Evolutionary conservation across 306 rosid genomes (phyloP), one percentile per base, ranked within the genome.

Genomic region (Prunus mira): DNA sequence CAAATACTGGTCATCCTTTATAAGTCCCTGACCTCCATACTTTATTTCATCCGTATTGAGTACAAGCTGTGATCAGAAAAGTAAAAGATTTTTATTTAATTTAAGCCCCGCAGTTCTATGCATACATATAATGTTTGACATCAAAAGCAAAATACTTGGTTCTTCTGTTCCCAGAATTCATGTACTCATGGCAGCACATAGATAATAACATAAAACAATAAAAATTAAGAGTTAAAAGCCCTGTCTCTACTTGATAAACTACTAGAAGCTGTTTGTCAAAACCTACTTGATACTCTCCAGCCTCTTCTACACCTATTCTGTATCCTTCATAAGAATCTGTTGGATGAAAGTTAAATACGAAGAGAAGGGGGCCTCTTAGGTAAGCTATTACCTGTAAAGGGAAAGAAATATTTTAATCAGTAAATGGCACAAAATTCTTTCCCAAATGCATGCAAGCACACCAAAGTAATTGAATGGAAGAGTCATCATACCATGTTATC

Each of bases 231-330:
- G 6, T 54, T 32, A 13, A 9, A 46, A 61, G 9, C 50, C 71
- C 24, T 12, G 55, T 54, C 10, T 38, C 55, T 54, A 66, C 73
- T 66, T 32, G 63, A 67, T 58, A n/a, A 69, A 64, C 18, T 7
- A 52, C 56, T 22, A 17, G 38, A 27, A 58, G 28, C 24, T 47
- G 41, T 49, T 69, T 61, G 55, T 3, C 25, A 20, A 34, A 56
- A 83, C 93, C 69, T 84, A 95, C 98, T 79, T 87, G 91, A 85
- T 95, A 95, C 58, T 92, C 98, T 79, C 98, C 98, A 63, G 98
- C 98, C 81, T 95, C 98, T 78, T 95, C 98, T 69, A 90, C 96
- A 18, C 97, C 97, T 55, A 95, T 80, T 24, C 68, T 58, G 71
- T 92, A 92, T 74, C 85, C 82, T 72, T 86, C 87, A 46, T 89